phyloP scores from a whole-genome alignment of 2,329 filamentous ascomycete genomes.

The Pyrenochaeta sp. region DNA sequence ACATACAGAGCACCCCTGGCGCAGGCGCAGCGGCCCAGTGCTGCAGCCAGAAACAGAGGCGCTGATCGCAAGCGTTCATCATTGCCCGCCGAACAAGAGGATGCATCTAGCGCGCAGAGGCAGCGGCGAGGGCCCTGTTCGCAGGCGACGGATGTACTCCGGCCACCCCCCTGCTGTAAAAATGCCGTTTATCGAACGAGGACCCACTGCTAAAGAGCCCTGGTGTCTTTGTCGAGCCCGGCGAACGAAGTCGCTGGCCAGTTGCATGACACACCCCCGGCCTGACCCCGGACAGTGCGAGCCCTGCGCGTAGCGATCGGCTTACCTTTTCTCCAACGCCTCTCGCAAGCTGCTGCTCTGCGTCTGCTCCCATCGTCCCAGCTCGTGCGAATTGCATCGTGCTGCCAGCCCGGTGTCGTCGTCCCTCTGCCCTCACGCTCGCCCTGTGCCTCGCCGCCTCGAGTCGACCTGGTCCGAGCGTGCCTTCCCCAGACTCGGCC shows the following conservation, averaged over 20 bases:
- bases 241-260: slow-evolving; percentile 28
- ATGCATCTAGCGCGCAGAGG: slow-evolving; percentile 13
- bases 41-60: slow-evolving; percentile 7
- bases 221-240: slow-evolving; percentile 24
- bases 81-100: slow-evolving; percentile 8
- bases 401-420: too few relatives aligned
- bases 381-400: slow-evolving; percentile 15
- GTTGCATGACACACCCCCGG: slow-evolving; percentile 29
- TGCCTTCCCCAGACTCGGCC: slow-evolving; percentile 18
- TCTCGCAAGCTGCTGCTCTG: slow-evolving; percentile 19
- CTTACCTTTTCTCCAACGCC: slow-evolving; percentile 31
- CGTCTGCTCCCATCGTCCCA: slow-evolving; percentile 19
- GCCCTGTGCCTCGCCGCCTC: slow-evolving; percentile 7
- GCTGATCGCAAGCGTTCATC: slow-evolving; percentile 16
- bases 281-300: slow-evolving; percentile 21
- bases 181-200: slow-evolving; percentile 24
- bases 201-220: slow-evolving; percentile 23
- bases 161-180: slow-evolving; percentile 27
- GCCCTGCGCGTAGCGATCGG: slow-evolving; percentile 38
- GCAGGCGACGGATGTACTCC: slow-evolving; percentile 14
- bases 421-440: slow-evolving; percentile 1
- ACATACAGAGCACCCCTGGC: slow-evolving; percentile 8
- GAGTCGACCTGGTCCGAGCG: slow-evolving; percentile 18
- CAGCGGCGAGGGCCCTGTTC: slow-evolving; percentile 22
- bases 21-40: slow-evolving; percentile 18